Evolutionary conservation across 192 early-diverging fungal species (phyloP).

Genomic region (Jimgerdemannia flammicorona): DNA sequence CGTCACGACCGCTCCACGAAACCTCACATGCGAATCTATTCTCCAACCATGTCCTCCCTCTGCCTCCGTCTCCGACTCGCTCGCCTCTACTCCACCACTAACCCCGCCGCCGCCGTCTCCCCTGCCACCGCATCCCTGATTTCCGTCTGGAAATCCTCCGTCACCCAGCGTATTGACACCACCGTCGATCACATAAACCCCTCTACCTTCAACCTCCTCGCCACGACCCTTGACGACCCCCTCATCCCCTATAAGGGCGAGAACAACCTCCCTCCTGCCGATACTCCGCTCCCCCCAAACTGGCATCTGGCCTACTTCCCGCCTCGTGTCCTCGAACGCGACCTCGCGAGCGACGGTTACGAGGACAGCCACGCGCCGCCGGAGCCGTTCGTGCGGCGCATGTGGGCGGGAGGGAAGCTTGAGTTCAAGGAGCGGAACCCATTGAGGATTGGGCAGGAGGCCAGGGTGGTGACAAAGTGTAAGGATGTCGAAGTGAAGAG

Average conservation of each 20-base stretch:
- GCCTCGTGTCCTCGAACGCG: slow-evolving; percentile 55
- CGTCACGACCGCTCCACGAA: too few relatives aligned
- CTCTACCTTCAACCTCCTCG: slow-evolving; percentile 27
- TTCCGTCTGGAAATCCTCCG: slow-evolving; percentile 8
- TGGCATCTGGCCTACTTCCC: slow-evolving; percentile 83
- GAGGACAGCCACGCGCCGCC: slow-evolving; percentile 75
- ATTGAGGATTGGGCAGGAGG: slow-evolving; percentile 60
- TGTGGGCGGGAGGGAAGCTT: slow-evolving; percentile 87
- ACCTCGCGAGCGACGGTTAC: slow-evolving; percentile 82
- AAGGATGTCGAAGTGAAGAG: slow-evolving; percentile 52
- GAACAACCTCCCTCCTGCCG: slow-evolving; percentile 29
- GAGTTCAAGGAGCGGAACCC: slow-evolving; percentile 54
- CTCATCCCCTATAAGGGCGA: slow-evolving; percentile 3
- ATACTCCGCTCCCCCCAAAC: slow-evolving; percentile 57
- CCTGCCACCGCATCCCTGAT: slow-evolving; percentile 5
- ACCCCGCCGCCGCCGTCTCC: neutral
- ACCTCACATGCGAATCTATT: too few relatives aligned
- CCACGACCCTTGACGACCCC: slow-evolving; percentile 28
- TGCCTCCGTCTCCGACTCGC: too few relatives aligned
- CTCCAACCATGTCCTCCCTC: neutral
- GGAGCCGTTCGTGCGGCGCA: slow-evolving; percentile 64
- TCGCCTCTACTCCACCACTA: neutral
- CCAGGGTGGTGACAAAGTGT: slow-evolving; percentile 54
- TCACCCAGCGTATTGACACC: slow-evolving; percentile 1
- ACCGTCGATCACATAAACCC: slow-evolving; percentile 11